These are phyloP conservation scores for Deakozyma indianensis DNA, from an alignment of 805 yeast species.

Conservation along the genomic window DNA sequence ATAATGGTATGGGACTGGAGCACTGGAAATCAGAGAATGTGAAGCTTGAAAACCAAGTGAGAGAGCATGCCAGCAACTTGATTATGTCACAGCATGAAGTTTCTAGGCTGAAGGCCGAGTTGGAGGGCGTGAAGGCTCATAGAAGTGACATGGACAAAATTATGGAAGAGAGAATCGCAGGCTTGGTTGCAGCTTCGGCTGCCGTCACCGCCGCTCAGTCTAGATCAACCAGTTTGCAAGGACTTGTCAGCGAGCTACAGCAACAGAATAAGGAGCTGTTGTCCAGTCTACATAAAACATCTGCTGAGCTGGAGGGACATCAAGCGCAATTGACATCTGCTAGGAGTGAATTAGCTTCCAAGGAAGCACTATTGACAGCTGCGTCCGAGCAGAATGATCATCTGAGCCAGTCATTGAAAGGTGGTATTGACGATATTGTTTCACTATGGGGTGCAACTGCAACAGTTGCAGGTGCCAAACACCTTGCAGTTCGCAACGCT, in stretches of 20 bases:
- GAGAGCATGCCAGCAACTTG: slow-evolving; percentile 9
- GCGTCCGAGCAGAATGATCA: slow-evolving; percentile 10
- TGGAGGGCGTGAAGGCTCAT: slow-evolving; percentile 4
- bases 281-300: background rate
- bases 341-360: slow-evolving; percentile 11
- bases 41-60: slow-evolving; percentile 13
- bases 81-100: slow-evolving; percentile 8
- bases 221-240: slow-evolving; percentile 7
- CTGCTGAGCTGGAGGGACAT: slow-evolving; percentile 5
- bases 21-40: slow-evolving; percentile 8
- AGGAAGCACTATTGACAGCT: slow-evolving; percentile 6
- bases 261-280: slow-evolving; percentile 9
- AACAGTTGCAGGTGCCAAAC: background rate
- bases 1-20: background rate
- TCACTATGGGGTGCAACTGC: slow-evolving; percentile 13
- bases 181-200: slow-evolving; percentile 14
- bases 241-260: slow-evolving; percentile 7
- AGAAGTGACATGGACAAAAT: slow-evolving; percentile 9
- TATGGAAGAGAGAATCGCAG: slow-evolving; percentile 12
- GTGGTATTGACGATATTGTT: slow-evolving; percentile 12
- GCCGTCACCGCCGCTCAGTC: slow-evolving; percentile 14
- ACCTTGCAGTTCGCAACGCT: slow-evolving; percentile 5
- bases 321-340: slow-evolving; percentile 6
- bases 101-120: slow-evolving; percentile 6
- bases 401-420: slow-evolving; percentile 10